phyloP scores from a whole-genome alignment of 108 stramenopile species.

The Cyclotella sp. region DNA sequence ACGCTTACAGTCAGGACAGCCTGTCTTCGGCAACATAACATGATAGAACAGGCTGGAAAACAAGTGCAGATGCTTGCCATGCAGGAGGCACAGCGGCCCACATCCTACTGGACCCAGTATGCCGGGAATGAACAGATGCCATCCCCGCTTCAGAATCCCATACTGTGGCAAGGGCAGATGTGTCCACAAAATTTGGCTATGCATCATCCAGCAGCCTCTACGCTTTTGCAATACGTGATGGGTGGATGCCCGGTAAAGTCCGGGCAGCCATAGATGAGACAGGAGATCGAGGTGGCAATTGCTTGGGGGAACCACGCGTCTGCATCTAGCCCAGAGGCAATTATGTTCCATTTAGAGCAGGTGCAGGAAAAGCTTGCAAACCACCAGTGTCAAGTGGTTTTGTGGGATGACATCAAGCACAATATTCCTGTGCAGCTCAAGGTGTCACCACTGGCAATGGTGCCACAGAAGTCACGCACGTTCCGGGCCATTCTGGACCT shows the following conservation, averaged over 20 bases:
- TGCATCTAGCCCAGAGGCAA: constrained; percentile 6
- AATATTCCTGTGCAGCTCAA: background rate
- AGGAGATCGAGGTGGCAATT: constrained; percentile 18
- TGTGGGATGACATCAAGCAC: background rate
- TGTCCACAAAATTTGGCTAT: constrained; percentile 2
- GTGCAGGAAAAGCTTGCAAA: background rate
- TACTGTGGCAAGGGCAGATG: background rate
- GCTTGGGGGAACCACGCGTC: constrained; percentile 17
- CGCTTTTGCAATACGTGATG: constrained; percentile 11
- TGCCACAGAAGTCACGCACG: background rate
- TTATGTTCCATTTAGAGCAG: background rate
- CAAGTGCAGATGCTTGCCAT: background rate
- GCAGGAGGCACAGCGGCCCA: background rate
- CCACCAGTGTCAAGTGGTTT: constrained; percentile 2
- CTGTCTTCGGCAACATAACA: background rate
- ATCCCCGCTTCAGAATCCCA: too few species aligned
- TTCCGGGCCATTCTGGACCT: background rate
- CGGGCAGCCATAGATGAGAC: constrained; percentile 10
- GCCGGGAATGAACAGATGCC: background rate
- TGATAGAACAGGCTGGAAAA: background rate
- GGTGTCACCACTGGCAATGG: background rate
- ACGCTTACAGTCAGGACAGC: background rate
- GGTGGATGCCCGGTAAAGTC: constrained; percentile 13
- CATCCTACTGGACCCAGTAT: background rate
- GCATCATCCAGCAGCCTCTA: constrained; percentile 1